Evolutionary conservation across 2,329 filamentous ascomycete genomes (phyloP), one percentile per base, ranked within the genome.

Genomic region (Fulvia fulva): DNA sequence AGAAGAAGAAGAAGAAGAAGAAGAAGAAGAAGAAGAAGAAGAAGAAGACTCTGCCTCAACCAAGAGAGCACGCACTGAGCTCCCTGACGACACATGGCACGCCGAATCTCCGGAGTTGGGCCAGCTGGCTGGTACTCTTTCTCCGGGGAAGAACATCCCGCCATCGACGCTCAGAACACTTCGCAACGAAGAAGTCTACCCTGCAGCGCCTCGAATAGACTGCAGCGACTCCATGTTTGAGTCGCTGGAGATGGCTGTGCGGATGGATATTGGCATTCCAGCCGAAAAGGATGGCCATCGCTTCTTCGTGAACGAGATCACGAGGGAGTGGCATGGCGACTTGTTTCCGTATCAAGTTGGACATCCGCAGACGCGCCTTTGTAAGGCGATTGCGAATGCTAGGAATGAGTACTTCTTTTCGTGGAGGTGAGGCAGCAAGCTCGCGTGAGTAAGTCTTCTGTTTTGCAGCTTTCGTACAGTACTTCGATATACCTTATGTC

Each of bases 221-320:
- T 45, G 41, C 41, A 23, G 30, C 28, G 30, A 43, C 12, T 19
- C 37, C 11, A 57, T 57, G 55, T 57, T 57, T 28, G 49, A 57
- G 22, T 57, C 55, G 1, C 55, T 53, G 14, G 55, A 57, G 37
- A 23, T 57, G 16, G 55, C 50, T 43, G 50, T 53, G 12, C 49
- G 55, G 12, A 19, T 57, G 14, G 49, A 57, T 43, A 53, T 57
- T 49, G 55, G 55, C 2, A 43, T 53, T 26, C 53, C 55, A 2
- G 47, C 50, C 21, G 49, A 22, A 8, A 41, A 19, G 16, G 50
- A 57, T n/a, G 55, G 55, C 12, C 55, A 57, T 28, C n/a, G 55
- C 3, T 57, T 57, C 49, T 57, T 57, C 41, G 55, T 57, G 12
- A 57, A 57, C 11, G 55, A 57, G 25, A 49, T 57, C 41, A 57